Evolutionary conservation across 345 rosid species (phyloP).

Genomic region (Eutrema yunnanense): DNA sequence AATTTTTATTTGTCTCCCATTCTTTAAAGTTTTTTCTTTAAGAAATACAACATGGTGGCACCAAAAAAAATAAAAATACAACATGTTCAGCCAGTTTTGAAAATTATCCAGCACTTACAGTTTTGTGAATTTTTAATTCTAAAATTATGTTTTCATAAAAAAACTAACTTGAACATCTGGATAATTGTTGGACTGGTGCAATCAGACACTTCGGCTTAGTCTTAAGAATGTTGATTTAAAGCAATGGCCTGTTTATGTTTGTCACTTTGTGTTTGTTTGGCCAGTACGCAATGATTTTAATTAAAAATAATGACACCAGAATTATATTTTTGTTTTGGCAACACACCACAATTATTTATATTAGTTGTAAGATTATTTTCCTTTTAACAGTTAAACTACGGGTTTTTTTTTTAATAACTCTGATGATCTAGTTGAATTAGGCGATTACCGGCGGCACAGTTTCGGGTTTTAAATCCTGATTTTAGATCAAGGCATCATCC

Average conservation of each 20-base stretch:
- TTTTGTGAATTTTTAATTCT: background rate
- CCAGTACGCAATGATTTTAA: background rate
- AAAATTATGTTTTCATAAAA: background rate
- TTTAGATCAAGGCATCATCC: too few relatives aligned
- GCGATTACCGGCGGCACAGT: too few relatives aligned
- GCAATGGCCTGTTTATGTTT: slow-evolving; percentile 10
- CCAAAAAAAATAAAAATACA: background rate
- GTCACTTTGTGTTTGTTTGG: slow-evolving; percentile 18
- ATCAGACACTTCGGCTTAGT: background rate
- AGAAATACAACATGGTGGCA: too few relatives aligned
- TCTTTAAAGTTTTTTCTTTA: too few relatives aligned
- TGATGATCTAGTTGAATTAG: too few relatives aligned
- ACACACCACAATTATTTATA: background rate
- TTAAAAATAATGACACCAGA: background rate
- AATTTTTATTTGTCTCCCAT: background rate
- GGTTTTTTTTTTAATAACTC: too few relatives aligned
- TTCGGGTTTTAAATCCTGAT: too few relatives aligned
- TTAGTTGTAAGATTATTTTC: background rate
- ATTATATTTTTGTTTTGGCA: background rate
- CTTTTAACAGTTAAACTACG: background rate
- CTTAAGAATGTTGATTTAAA: slow-evolving; percentile 5
- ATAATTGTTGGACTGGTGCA: background rate
- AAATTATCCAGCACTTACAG: background rate
- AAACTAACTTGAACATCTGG: background rate
- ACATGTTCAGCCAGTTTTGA: background rate